A percentile compares a stretch with the other conserved stretches of the same genome.
These are phyloP conservation scores for Penicillium taxi DNA, from an alignment of 495 filamentous ascomycete genomes.

Conservation along the genomic window DNA sequence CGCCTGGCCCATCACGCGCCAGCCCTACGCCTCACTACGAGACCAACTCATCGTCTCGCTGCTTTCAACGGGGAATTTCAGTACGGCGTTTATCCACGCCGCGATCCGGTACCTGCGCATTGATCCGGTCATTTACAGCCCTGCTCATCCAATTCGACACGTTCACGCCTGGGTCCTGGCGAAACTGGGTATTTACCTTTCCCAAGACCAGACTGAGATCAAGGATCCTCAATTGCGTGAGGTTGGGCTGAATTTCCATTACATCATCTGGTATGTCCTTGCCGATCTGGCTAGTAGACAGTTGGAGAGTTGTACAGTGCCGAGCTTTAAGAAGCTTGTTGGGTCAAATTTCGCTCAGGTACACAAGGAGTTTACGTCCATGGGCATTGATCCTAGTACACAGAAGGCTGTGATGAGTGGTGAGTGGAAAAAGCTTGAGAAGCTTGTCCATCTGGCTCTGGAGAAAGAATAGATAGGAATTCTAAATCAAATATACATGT, in stretches of 20 bases:
- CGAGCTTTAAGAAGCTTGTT: constrained; percentile 29
- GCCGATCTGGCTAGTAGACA: constrained; percentile 36
- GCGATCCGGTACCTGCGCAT: constrained; percentile 30
- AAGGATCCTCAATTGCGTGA: constrained; percentile 13
- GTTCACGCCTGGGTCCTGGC: constrained; percentile 38
- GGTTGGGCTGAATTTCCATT: constrained; percentile 24
- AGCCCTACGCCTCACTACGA: constrained; percentile 34
- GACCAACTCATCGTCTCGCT: constrained; percentile 32
- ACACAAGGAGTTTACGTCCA: constrained; percentile 22
- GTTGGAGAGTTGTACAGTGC: constrained; percentile 27
- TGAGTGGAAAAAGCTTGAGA: constrained; percentile 34
- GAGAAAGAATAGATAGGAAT: constrained; percentile 13
- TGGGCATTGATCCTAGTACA: constrained; percentile 25
- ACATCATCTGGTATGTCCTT: constrained; percentile 31
- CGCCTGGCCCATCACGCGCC: constrained; percentile 28
- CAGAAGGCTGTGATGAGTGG: constrained; percentile 16
- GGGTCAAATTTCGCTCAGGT: constrained; percentile 25
- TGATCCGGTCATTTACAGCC: constrained; percentile 30
- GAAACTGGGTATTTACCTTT: constrained; percentile 31
- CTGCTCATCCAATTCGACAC: constrained; percentile 36
- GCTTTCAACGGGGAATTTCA: constrained; percentile 23
- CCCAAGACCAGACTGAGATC: constrained; percentile 15
- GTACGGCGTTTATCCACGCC: constrained; percentile 30
- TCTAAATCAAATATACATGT: no score
- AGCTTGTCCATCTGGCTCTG: constrained; percentile 20